phyloP scores from a whole-genome alignment of 2,329 filamentous ascomycete species.

The Scytalidium sp. region DNA sequence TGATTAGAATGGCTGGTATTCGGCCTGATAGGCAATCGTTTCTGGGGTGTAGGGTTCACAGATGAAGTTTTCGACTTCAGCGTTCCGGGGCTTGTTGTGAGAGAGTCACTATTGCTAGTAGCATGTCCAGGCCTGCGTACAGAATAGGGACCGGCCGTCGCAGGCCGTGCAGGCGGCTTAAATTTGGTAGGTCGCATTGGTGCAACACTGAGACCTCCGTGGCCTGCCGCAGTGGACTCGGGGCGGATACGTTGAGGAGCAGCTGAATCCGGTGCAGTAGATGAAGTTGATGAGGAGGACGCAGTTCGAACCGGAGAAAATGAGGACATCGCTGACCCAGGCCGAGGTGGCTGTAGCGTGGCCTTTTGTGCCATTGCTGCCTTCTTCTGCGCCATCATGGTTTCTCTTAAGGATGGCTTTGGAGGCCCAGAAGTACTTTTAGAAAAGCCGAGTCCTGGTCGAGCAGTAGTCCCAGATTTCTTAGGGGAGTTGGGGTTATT shows the following conservation, averaged over 20 bases:
- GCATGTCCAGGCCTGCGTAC: conserved; percentile 40
- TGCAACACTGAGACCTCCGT: conserved; percentile 60
- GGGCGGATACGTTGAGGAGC: conserved; percentile 38
- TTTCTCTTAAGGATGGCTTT: conserved; percentile 72
- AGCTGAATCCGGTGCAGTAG: conserved; percentile 31
- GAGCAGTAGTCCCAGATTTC: conserved; percentile 44
- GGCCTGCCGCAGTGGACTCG: conserved; percentile 33
- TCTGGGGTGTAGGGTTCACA: conserved; percentile 38
- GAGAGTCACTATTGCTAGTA: conserved; percentile 23
- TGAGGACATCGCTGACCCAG: conserved; percentile 62
- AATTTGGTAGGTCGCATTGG: conserved; percentile 57
- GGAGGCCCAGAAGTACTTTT: conserved; percentile 55
- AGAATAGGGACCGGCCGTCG: conserved; percentile 65
- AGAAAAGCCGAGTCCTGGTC: conserved; percentile 58
- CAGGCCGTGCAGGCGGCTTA: conserved; percentile 46
- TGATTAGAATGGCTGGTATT: conserved; percentile 32
- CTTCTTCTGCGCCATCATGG: conserved; percentile 80
- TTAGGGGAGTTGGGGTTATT: conserved; percentile 73
- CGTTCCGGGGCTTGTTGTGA: conserved; percentile 29
- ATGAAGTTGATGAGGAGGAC: conserved; percentile 28
- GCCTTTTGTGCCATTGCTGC: conserved; percentile 49
- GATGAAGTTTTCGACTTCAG: conserved; percentile 48
- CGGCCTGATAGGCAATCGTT: conserved; percentile 26
- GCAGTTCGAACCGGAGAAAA: conserved; percentile 50
- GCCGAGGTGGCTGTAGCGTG: conserved; percentile 45